Percentiles rank a stretch among this genome's conserved stretches.
These are phyloP conservation scores for Platismatia glauca DNA, from an alignment of 495 filamentous ascomycete genomes.

Conservation along the genomic window DNA sequence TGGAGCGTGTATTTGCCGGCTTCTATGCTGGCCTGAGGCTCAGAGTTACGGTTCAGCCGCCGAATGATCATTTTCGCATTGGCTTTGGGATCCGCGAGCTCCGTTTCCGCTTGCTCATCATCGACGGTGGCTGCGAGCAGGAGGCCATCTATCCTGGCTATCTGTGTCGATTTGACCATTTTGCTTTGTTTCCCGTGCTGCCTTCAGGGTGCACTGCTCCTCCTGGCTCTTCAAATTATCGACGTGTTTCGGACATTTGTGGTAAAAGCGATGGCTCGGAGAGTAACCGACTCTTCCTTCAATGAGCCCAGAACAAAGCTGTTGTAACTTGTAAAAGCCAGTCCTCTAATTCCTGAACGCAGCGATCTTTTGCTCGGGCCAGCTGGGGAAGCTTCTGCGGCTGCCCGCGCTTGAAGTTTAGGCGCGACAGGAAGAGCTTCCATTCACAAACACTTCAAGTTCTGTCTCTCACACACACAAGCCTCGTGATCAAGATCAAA, in stretches of 20 bases:
- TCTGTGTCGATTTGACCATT: slow-evolving; percentile 95
- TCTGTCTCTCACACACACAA: too few species aligned
- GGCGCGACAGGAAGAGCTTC: neutral
- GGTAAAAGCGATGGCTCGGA: neutral
- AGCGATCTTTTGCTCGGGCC: too few species aligned
- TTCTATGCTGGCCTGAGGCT: slow-evolving; percentile 88
- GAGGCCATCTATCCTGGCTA: slow-evolving; percentile 86
- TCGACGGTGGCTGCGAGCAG: slow-evolving; percentile 94
- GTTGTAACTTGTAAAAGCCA: too few species aligned
- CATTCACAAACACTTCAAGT: neutral
- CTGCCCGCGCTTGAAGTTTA: neutral
- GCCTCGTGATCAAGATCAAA: too few species aligned
- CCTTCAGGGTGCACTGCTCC: neutral
- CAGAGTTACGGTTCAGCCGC: slow-evolving; percentile 74
- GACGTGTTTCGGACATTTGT: neutral
- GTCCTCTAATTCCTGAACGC: too few species aligned
- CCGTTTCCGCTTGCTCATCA: slow-evolving; percentile 70
- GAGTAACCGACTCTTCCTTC: neutral
- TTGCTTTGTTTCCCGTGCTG: neutral
- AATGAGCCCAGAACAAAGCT: neutral
- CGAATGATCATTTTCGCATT: slow-evolving; percentile 87
- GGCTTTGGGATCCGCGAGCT: slow-evolving; percentile 78
- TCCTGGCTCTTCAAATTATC: neutral
- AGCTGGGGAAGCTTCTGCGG: neutral
- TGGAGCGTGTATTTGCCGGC: slow-evolving; percentile 77